Evolutionary conservation across 768 basidiomycete genomes (phyloP).

Genomic region (Lactifluus subvellereus): DNA sequence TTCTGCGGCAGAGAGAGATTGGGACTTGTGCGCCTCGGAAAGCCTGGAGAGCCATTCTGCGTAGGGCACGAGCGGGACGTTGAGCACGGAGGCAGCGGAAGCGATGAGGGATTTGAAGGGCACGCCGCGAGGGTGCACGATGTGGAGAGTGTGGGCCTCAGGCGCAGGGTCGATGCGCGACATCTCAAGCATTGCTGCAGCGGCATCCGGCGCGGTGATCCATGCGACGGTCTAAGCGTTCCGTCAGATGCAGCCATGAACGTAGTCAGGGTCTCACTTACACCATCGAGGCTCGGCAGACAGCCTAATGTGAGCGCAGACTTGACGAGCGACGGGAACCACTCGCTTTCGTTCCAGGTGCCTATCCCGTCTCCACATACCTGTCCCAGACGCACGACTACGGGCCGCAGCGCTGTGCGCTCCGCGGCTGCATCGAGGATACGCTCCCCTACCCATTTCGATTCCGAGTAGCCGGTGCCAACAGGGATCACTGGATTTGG

Average conservation of each 20-base stretch:
- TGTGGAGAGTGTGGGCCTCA: constrained; percentile 17
- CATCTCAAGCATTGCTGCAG: constrained; percentile 28
- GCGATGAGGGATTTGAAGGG: constrained; percentile 25
- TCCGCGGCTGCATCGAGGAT: constrained; percentile 26
- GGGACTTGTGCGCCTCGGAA: constrained; percentile 11
- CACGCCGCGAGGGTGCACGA: constrained; percentile 26
- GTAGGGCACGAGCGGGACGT: constrained; percentile 27
- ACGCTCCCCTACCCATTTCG: constrained; percentile 27
- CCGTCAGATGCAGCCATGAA: background rate
- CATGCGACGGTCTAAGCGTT: constrained; percentile 24
- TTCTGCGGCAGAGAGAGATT: constrained; percentile 4
- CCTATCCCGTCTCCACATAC: constrained; percentile 29
- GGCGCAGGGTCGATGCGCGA: constrained; percentile 19
- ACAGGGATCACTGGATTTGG: constrained; percentile 17
- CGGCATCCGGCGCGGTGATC: constrained; percentile 28
- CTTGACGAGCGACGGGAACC: constrained; percentile 27
- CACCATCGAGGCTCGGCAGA: constrained; percentile 25
- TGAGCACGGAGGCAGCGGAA: constrained; percentile 20
- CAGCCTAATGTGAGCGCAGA: constrained; percentile 23
- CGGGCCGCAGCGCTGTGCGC: constrained; percentile 16
- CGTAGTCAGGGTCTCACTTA: constrained; percentile 4
- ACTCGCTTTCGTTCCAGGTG: constrained; percentile 28
- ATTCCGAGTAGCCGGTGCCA: constrained; percentile 27
- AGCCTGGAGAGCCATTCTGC: constrained; percentile 26
- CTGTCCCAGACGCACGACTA: constrained; percentile 28